Evolutionary conservation across 176 grass and related monocot species (phyloP).

Genomic region (Ananas comosus): DNA sequence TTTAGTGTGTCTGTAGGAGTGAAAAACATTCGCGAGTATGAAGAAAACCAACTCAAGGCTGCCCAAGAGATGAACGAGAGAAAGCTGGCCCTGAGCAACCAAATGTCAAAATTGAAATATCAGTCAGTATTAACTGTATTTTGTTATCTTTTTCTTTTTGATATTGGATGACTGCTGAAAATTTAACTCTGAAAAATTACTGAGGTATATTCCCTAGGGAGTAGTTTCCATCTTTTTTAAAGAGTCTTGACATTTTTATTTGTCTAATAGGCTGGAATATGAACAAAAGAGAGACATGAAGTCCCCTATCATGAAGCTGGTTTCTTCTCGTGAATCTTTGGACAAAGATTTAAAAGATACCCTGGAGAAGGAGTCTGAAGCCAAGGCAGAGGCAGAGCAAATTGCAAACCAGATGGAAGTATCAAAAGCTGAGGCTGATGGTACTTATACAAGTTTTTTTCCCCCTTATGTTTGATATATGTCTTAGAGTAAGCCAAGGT

Average conservation of each 20-base stretch:
- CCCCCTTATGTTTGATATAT: neutral
- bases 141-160: neutral
- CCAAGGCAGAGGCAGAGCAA: slow-evolving; percentile 48
- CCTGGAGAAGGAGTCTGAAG: slow-evolving; percentile 65
- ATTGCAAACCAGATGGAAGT: slow-evolving; percentile 72
- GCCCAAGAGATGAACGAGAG: slow-evolving; percentile 76
- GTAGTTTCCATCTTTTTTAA: neutral
- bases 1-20: slow-evolving; percentile 93
- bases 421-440: slow-evolving; percentile 72
- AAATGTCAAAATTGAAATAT: slow-evolving; percentile 99
- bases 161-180: neutral
- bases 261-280: slow-evolving; percentile 77
- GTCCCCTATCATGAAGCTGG: slow-evolving; percentile 60
- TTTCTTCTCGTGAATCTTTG: slow-evolving; percentile 46
- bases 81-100: slow-evolving; percentile 74
- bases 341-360: slow-evolving; percentile 69
- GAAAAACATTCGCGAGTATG: slow-evolving; percentile 94
- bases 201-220: neutral
- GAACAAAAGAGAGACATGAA: slow-evolving; percentile 92
- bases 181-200: neutral
- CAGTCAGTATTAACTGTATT: slow-evolving; percentile 55
- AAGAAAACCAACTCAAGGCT: slow-evolving; percentile 87
- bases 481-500: neutral
- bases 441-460: slow-evolving; percentile 33
- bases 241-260: neutral